Percentiles rank a stretch among this genome's conserved stretches.
Conservation (phyloP, 2,329 filamentous ascomycete genomes). For the Beauveria asiatica region DNA sequence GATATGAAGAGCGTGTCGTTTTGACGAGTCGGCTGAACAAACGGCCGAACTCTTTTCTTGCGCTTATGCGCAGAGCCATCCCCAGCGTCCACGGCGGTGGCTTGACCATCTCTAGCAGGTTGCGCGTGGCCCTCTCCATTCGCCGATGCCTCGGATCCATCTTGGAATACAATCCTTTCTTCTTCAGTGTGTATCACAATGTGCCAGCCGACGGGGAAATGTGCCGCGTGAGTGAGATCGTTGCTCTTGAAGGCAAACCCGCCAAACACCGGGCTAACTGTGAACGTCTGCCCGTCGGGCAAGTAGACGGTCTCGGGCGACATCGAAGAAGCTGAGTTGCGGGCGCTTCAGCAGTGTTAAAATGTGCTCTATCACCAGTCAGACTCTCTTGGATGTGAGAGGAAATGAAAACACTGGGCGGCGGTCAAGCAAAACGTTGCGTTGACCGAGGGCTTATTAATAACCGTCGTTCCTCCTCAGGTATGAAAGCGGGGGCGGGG, state of each 20-base stretch:
- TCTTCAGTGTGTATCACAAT: constrained; percentile 70
- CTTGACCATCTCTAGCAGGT: not conserved
- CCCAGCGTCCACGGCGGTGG: not conserved
- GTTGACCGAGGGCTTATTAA: constrained; percentile 2
- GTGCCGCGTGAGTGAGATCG: constrained; percentile 58
- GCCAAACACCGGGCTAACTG: constrained; percentile 80
- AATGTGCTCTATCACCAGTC: not conserved
- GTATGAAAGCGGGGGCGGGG: constrained; percentile 9
- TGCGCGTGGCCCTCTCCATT: not conserved
- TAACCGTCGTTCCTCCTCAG: not conserved
- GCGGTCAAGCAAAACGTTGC: not conserved
- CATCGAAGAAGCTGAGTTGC: constrained; percentile 19
- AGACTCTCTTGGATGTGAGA: not conserved
- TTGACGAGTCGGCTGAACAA: constrained; percentile 63
- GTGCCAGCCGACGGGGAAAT: constrained; percentile 83
- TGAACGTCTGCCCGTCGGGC: constrained; percentile 79
- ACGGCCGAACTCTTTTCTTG: constrained; percentile 32
- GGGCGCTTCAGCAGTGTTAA: not conserved
- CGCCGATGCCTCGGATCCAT: not conserved
- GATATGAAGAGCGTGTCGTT: constrained; percentile 85
- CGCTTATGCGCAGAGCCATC: not conserved
- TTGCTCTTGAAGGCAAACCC: constrained; percentile 83
- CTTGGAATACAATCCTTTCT: constrained; percentile 12
- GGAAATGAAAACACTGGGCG: not conserved
- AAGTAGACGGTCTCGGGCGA: constrained; percentile 51